Conservation (phyloP, 768 basidiomycete genomes). For the Lentinula sp. region DNA sequence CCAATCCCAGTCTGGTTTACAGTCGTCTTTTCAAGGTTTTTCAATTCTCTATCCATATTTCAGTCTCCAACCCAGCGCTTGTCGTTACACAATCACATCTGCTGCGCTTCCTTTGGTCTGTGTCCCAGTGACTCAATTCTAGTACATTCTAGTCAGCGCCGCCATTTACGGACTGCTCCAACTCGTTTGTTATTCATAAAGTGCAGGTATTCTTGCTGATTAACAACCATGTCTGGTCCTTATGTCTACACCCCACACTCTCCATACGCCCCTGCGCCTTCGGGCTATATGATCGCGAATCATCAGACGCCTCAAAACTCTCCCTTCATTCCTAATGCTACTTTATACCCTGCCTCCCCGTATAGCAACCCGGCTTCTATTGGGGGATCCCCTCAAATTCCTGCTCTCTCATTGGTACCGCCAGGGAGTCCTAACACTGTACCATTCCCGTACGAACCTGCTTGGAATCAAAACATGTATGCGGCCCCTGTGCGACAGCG, state of each 20-base stretch:
- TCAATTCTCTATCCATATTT: too few relatives aligned
- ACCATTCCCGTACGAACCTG: slow-evolving; percentile 14
- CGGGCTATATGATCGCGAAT: slow-evolving; percentile 25
- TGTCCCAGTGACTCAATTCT: background rate
- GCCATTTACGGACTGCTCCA: background rate
- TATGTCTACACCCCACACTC: slow-evolving; percentile 36
- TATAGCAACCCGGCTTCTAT: slow-evolving; percentile 14
- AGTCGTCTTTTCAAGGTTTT: too few relatives aligned
- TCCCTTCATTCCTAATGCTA: slow-evolving; percentile 36
- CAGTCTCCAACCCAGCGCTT: too few relatives aligned
- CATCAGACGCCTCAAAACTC: slow-evolving; percentile 28
- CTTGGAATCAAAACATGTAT: slow-evolving; percentile 17
- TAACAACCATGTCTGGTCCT: slow-evolving; percentile 29
- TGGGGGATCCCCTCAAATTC: slow-evolving; percentile 1
- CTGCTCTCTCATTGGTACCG: slow-evolving; percentile 1
- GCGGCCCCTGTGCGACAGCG: slow-evolving; percentile 23
- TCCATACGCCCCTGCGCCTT: slow-evolving; percentile 25
- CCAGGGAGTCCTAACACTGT: slow-evolving; percentile 11
- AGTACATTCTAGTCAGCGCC: background rate
- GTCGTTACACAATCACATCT: background rate
- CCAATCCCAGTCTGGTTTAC: too few relatives aligned
- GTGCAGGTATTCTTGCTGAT: background rate
- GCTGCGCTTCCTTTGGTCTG: background rate
- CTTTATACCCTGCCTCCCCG: slow-evolving; percentile 32
- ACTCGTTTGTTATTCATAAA: background rate